These are phyloP conservation scores for Neonectria neomacrospora DNA, from an alignment of 2,329 filamentous ascomycete species.

Conservation along the genomic window DNA sequence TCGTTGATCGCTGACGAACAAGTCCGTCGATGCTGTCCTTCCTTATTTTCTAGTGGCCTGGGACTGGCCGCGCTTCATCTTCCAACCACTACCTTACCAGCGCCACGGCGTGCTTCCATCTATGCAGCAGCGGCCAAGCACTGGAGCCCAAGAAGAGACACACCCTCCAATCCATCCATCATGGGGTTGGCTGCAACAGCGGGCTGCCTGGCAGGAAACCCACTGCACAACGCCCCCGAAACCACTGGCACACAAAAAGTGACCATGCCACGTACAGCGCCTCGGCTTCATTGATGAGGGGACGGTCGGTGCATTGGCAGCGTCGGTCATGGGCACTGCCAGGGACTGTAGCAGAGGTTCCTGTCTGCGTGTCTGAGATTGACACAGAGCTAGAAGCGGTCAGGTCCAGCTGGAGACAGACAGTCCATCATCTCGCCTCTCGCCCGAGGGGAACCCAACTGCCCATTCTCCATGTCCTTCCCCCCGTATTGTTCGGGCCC, in stretches of 20 bases:
- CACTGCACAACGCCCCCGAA: slow-evolving; percentile 21
- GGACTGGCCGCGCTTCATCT: slow-evolving; percentile 36
- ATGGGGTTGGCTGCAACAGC: slow-evolving; percentile 12
- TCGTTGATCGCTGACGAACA: slow-evolving; percentile 40
- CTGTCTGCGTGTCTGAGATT: slow-evolving; percentile 37
- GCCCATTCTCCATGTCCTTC: background rate
- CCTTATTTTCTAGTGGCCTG: slow-evolving; percentile 16
- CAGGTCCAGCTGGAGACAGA: slow-evolving; percentile 26
- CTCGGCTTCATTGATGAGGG: slow-evolving; percentile 32
- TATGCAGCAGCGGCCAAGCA: slow-evolving; percentile 10
- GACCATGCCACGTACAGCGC: slow-evolving; percentile 35
- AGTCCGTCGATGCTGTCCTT: slow-evolving; percentile 23
- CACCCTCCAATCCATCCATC: slow-evolving; percentile 8
- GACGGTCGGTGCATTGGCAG: slow-evolving; percentile 10
- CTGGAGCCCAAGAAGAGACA: background rate
- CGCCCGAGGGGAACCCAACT: background rate
- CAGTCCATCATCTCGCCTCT: background rate
- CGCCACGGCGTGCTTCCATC: slow-evolving; percentile 38
- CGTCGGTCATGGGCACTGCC: slow-evolving; percentile 10
- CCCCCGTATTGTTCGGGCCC: slow-evolving; percentile 8
- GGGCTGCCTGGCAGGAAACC: slow-evolving; percentile 15
- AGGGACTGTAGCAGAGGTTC: slow-evolving; percentile 21
- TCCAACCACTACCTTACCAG: slow-evolving; percentile 40
- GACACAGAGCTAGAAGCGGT: slow-evolving; percentile 31
- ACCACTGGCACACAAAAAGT: slow-evolving; percentile 36